Conservation (phyloP, 2,329 filamentous ascomycete genomes). For the Colletotrichum viniferum region DNA sequence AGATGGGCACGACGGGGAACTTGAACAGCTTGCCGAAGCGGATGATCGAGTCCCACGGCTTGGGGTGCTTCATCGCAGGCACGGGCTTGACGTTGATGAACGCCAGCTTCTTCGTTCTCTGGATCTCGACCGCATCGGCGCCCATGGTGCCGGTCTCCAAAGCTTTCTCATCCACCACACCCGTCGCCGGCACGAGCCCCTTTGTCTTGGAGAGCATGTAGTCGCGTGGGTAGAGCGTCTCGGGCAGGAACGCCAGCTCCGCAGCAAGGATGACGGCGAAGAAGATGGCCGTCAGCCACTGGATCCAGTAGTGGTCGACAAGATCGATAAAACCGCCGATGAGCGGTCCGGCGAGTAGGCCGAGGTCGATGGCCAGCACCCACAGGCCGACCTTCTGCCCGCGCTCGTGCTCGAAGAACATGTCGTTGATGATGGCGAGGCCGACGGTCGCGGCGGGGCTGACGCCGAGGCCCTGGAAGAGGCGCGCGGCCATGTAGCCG, state of each 20-base stretch:
- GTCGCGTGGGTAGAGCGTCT: constrained; percentile 60
- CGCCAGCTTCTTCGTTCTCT: constrained; percentile 44
- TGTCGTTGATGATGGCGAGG: constrained; percentile 56
- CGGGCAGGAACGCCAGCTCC: constrained; percentile 55
- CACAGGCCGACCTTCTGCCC: constrained; percentile 61
- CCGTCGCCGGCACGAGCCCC: not conserved
- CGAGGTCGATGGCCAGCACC: constrained; percentile 60
- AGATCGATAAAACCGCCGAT: constrained; percentile 57
- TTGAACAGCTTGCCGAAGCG: constrained; percentile 52
- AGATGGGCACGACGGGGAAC: constrained; percentile 47
- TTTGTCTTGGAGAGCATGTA: constrained; percentile 42
- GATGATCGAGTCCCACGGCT: constrained; percentile 46
- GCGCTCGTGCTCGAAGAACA: constrained; percentile 61
- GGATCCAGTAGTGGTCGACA: constrained; percentile 53
- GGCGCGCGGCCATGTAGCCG: constrained; percentile 61
- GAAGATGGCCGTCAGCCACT: constrained; percentile 59
- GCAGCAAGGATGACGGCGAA: constrained; percentile 51
- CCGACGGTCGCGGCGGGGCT: constrained; percentile 59
- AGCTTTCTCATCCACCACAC: constrained; percentile 13
- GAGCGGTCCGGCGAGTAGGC: constrained; percentile 47
- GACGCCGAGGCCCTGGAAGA: constrained; percentile 62
- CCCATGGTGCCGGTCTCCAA: constrained; percentile 1
- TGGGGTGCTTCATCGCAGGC: constrained; percentile 56
- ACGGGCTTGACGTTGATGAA: constrained; percentile 50
- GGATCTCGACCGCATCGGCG: constrained; percentile 25